Base-by-base conservation (phyloP, 306 rosid species). In the Mimosa pudica region DNA sequence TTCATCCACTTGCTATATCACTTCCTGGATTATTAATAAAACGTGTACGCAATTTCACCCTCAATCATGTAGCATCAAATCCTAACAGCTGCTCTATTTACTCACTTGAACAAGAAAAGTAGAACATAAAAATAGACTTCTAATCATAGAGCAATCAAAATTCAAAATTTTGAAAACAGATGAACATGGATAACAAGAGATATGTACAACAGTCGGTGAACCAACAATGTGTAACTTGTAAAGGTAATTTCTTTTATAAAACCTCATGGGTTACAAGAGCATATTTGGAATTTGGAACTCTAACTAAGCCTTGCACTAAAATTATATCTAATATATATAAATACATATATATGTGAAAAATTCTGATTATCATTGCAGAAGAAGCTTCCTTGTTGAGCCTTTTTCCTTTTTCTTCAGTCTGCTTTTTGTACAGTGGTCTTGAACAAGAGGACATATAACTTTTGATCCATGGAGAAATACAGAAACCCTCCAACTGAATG, bases 351-450 rank as follows among this genome's bases (percentile, higher is more conserved):
- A 7, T 30, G 3, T 30, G 73, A 79, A 80, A 79, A 83, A 49
- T 69, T 70, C 65, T 72, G 76, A 75, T 18, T 8, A 78, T 11
- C 17, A 48, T 64, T 65, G 61, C 83, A 80, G 70, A 77, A 75
- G 18, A 4, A 45, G 77, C 68, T 62, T 62, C 68, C 33, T 66
- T 46, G 33, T 66, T 46, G 73, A 10, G 36, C 44, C 30, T 24
- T 24, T 24, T 24, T 17, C 14, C n/a, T 51, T n/a, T 51, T n/a
- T 36, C 35, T 75, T 90, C 88, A 92, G 73, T 85, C 92, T 57
- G 97, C 97, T 85, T 92, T 96, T 85, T 90, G 97, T 82, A 95
- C 98, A 12, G 92, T 79, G 33, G 99, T 95, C 86, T 95, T 95
- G 74, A 95, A 95, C 82, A 95, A 81, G 72, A 95, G 97, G 88